Evolutionary conservation across 2,329 filamentous ascomycete species (phyloP), one percentile per base, ranked within the genome.

Genomic region (Ophiognomonia clavigignenti-juglandacearum): DNA sequence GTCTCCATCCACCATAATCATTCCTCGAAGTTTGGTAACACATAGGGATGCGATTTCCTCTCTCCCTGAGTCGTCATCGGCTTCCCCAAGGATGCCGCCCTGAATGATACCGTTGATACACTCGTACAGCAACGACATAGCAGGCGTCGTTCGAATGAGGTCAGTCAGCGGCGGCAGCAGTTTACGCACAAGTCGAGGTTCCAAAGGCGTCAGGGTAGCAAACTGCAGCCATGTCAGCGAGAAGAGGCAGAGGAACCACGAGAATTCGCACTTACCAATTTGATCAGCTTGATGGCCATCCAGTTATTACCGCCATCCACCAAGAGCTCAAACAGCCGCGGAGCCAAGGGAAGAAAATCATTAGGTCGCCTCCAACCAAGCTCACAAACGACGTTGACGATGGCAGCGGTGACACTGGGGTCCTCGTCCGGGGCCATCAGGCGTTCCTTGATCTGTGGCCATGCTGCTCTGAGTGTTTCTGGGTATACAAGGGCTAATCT

Each of bases 241-340:
- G 4, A 8, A 18, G 4, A 10, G 10, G 2, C 4, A 6, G 2
- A 19, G 10, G n/a, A n/a, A 2, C n/a, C n/a, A n/a, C n/a, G n/a
- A 5, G 4, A 9, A 16, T 7, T 27, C 56, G 16, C 16, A 70
- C 80, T 56, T 65, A 92, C 88, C 53, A 98, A 77, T 69, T 98
- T 98, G 64, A 98, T 97, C 53, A 98, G 81, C 65, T 98, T 98
- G 63, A 98, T 98, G 50, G 91, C 91, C 92, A 98, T 97, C 93
- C 93, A 98, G 66, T 98, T 98, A 67, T 98, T 97, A 31, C 86
- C 86, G 47, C 90, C 85, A 51, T 95, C 86, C 11, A 96, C 91
- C 22, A 98, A 72, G 16, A 98, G 75, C 61, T 96, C 91, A 59
- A 97, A 98, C 22, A 98, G 69, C 49, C 93, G 78, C 8, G 93